Base-by-base conservation (phyloP, 2,329 filamentous ascomycete genomes). In the Zymoseptoria passerinii region DNA sequence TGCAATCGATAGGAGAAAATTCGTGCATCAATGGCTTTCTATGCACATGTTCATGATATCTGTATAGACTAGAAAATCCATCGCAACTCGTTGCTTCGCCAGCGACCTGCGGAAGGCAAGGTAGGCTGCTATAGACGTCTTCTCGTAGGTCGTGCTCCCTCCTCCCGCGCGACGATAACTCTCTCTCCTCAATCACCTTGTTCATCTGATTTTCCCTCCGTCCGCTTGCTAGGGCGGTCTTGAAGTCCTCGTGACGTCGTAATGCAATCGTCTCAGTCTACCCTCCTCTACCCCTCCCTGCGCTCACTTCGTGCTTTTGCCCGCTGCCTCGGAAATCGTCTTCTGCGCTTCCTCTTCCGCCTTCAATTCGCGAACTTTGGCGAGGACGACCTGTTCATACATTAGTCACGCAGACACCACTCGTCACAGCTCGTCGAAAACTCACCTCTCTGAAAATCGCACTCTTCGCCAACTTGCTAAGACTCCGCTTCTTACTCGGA, bases 281-380 rank as follows among this genome's bases (percentile, higher is more conserved):
- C 16, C 35, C 13, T 44, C 35, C 35, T 44, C 35, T 3, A 16
- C 13, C 16, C 35, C 13, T 44, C 9, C n/a, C 35, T 44, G 5
- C 35, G 35, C 7, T 52, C 50, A 52, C 28, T 28, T 52, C 50
- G 50, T 28, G n/a, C 23, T n/a, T 13, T 61, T 63, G 54, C 56
- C 52, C 4, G 57, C 59, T 6, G 65, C 65, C 28, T 66, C 66
- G 6, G 57, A 56, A 40, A 70, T 62, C 3, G 65, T 66, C 59
- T 66, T 68, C 54, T 70, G 58, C 58, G 69, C 67, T 71, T 92
- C 86, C 71, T 95, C 88, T 68, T 92, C 83, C 66, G 90, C 87
- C 80, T 95, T 95, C 83, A 90, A 88, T 75, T 96, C 92, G 60
- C 88, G 84, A 51, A 96, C 90, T 78, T 96, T 97, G 64, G 92